These are phyloP conservation scores for Diplotaxis tenuifolia DNA, from an alignment of 345 rosid genomes.

Conservation along the genomic window DNA sequence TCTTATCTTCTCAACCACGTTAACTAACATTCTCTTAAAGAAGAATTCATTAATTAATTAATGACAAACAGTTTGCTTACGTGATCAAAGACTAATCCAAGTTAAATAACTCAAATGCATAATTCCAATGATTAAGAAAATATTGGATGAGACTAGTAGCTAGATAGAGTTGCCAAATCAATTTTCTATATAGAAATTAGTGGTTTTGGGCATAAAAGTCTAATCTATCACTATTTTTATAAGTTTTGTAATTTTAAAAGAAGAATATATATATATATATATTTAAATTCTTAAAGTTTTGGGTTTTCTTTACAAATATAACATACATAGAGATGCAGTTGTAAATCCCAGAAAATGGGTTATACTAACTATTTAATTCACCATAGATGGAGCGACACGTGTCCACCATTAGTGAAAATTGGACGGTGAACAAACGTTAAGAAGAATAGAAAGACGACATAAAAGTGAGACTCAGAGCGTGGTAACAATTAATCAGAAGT, in stretches of 20 bases:
- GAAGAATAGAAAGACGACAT: not conserved
- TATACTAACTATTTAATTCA: constrained; percentile 5
- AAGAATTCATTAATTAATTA: not conserved
- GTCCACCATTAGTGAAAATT: not conserved
- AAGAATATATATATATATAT: too few relatives aligned
- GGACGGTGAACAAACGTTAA: constrained; percentile 19
- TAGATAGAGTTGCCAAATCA: not conserved
- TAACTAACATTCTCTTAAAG: not conserved
- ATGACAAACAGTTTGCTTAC: not conserved
- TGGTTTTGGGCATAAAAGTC: not conserved
- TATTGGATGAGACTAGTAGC: not conserved
- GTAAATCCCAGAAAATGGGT: not conserved
- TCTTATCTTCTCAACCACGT: not conserved
- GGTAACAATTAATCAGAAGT: not conserved
- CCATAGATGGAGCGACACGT: constrained; percentile 12
- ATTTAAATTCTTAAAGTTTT: not conserved
- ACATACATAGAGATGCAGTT: not conserved
- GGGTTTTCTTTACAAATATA: not conserved
- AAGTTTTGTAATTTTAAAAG: not conserved
- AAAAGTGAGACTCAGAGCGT: not conserved
- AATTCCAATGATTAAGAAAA: not conserved
- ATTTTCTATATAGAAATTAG: too few relatives aligned
- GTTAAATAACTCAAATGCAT: not conserved
- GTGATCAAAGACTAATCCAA: not conserved
- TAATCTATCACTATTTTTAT: not conserved